These are phyloP conservation scores for Rhizopus delemar DNA, from an alignment of 371 early-diverging fungal species.

Conservation along the genomic window DNA sequence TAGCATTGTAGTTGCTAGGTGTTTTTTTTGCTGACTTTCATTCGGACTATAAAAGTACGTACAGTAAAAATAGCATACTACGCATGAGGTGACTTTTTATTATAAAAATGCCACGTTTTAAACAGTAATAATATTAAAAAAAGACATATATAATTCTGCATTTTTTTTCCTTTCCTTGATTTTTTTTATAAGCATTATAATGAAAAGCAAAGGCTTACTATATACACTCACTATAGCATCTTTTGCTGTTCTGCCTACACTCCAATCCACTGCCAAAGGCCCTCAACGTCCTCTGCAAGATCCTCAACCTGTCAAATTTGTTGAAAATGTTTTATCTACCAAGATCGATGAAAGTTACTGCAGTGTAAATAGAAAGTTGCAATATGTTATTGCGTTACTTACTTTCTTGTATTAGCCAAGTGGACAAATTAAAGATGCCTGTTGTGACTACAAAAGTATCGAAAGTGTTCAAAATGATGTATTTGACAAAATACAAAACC, in stretches of 20 bases:
- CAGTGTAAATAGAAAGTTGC: conserved; percentile 31
- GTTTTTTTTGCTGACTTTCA: too few relatives aligned
- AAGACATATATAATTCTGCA: background rate
- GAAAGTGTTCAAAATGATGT: conserved; percentile 75
- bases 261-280: conserved; percentile 17
- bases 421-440: conserved; percentile 78
- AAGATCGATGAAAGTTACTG: conserved; percentile 39
- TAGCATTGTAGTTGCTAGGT: too few relatives aligned
- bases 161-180: background rate
- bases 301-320: conserved; percentile 36
- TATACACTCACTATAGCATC: background rate
- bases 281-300: conserved; percentile 32
- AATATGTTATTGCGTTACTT: background rate
- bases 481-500: conserved; percentile 61
- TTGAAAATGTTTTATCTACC: conserved; percentile 32
- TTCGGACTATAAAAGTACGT: too few relatives aligned
- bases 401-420: conserved; percentile 49
- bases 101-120: background rate
- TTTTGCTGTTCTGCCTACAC: conserved; percentile 13
- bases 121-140: background rate
- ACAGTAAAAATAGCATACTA: too few relatives aligned
- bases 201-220: background rate
- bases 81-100: too few relatives aligned
- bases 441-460: conserved; percentile 82
- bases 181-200: background rate